phyloP scores from a whole-genome alignment of 805 yeast genomes.

The Metschnikowia shivogae region DNA sequence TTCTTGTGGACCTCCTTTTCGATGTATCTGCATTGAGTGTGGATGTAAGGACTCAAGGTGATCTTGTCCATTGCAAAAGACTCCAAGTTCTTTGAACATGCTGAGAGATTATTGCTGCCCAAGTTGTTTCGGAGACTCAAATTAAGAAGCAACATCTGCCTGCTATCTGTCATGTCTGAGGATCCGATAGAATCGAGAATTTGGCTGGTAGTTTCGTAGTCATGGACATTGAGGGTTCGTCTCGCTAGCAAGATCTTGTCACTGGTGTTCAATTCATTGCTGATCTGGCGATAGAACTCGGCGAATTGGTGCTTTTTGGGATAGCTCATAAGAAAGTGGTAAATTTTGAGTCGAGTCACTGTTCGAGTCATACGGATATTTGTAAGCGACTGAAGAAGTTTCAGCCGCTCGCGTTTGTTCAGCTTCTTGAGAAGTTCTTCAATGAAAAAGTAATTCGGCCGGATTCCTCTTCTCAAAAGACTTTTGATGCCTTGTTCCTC shows the following conservation, averaged over 20 bases:
- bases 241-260: constrained; percentile 28
- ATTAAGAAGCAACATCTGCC: constrained; percentile 25
- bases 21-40: constrained; percentile 29
- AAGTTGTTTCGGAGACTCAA: constrained; percentile 24
- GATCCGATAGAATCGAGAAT: constrained; percentile 22
- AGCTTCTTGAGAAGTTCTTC: constrained; percentile 29
- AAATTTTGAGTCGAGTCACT: constrained; percentile 15
- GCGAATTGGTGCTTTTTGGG: constrained; percentile 17
- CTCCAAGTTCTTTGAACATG: constrained; percentile 19
- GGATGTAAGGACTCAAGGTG: constrained; percentile 31
- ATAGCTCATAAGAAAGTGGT: constrained; percentile 13
- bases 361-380: constrained; percentile 23
- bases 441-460: constrained; percentile 32
- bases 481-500: constrained; percentile 31
- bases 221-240: constrained; percentile 26
- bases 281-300: constrained; percentile 13
- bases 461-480: constrained; percentile 31
- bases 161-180: constrained; percentile 24
- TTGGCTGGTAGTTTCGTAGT: constrained; percentile 21
- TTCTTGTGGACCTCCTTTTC: constrained; percentile 22
- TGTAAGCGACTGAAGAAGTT: constrained; percentile 22
- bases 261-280: constrained; percentile 20
- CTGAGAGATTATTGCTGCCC: constrained; percentile 17
- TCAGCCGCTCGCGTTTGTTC: constrained; percentile 14
- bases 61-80: constrained; percentile 30